These are phyloP conservation scores for Fusarium sp. DNA, from an alignment of 2,329 filamentous ascomycete genomes.

Conservation along the genomic window DNA sequence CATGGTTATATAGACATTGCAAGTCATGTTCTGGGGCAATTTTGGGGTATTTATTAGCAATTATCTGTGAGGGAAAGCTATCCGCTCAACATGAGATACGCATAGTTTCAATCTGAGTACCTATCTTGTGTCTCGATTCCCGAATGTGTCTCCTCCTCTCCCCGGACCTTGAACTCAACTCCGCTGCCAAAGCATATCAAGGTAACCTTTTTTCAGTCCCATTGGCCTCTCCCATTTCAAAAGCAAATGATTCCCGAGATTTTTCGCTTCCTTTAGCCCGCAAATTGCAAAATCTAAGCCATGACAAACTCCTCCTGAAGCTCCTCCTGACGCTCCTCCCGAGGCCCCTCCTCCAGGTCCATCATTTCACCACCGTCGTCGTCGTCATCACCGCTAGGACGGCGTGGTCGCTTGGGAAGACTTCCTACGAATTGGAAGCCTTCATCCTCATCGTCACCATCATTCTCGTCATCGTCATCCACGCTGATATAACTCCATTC, in stretches of 20 bases:
- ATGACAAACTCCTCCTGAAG: background rate
- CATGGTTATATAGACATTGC: background rate
- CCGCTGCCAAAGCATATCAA: background rate
- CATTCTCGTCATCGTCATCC: background rate
- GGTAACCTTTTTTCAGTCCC: background rate
- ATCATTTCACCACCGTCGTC: background rate
- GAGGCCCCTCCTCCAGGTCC: background rate
- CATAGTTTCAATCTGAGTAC: conserved; percentile 1
- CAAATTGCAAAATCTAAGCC: background rate
- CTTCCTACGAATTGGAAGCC: background rate
- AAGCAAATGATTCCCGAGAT: conserved; percentile 5
- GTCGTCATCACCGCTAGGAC: background rate
- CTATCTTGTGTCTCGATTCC: background rate
- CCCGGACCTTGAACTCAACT: background rate
- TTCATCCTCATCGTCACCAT: background rate
- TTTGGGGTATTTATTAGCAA: background rate
- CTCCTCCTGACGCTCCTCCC: background rate
- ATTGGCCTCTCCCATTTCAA: background rate
- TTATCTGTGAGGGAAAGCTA: background rate
- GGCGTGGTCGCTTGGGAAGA: background rate
- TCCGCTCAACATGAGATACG: background rate
- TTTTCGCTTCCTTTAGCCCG: background rate
- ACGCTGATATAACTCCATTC: background rate
- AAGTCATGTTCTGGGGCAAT: background rate
- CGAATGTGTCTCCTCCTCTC: background rate